Conservation (phyloP, 352 stramenopile genomes). For the Elongisporangium anandrum region DNA sequence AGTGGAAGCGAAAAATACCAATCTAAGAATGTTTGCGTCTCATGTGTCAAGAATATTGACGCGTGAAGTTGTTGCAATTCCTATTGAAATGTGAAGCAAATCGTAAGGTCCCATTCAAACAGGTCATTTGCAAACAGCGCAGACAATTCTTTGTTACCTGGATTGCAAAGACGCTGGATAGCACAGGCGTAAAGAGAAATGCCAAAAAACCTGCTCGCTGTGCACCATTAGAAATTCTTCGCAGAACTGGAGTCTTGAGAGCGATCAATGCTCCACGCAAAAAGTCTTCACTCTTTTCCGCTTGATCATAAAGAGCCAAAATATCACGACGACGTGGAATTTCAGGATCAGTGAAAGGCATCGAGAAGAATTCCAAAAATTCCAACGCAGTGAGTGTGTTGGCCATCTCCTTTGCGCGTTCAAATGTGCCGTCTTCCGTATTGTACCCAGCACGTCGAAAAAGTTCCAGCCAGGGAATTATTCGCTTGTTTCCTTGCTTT, state of each 20-base stretch:
- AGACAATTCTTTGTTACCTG: constrained; percentile 41
- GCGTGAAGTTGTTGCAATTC: constrained; percentile 59
- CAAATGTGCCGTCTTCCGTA: constrained; percentile 49
- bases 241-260: constrained; percentile 48
- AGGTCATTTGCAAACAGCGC: neutral
- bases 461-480: constrained; percentile 67
- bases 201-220: constrained; percentile 42
- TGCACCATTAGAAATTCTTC: constrained; percentile 25
- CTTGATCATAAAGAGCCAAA: constrained; percentile 53
- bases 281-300: constrained; percentile 57
- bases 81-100: constrained; percentile 18
- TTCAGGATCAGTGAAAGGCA: constrained; percentile 64
- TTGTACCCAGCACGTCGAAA: constrained; percentile 53
- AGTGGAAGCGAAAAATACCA: constrained; percentile 82
- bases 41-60: constrained; percentile 48
- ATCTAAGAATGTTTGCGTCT: constrained; percentile 57
- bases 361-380: constrained; percentile 81
- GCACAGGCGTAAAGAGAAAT: constrained; percentile 63
- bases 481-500: constrained; percentile 15
- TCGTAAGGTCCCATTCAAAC: neutral
- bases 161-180: constrained; percentile 78
- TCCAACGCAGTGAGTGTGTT: constrained; percentile 52
- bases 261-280: constrained; percentile 35
- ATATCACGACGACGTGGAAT: constrained; percentile 56
- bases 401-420: constrained; percentile 33